Evolutionary conservation across 768 basidiomycete genomes (phyloP), one percentile per base, ranked within the genome.

Genomic region (Tylopilus felleus): DNA sequence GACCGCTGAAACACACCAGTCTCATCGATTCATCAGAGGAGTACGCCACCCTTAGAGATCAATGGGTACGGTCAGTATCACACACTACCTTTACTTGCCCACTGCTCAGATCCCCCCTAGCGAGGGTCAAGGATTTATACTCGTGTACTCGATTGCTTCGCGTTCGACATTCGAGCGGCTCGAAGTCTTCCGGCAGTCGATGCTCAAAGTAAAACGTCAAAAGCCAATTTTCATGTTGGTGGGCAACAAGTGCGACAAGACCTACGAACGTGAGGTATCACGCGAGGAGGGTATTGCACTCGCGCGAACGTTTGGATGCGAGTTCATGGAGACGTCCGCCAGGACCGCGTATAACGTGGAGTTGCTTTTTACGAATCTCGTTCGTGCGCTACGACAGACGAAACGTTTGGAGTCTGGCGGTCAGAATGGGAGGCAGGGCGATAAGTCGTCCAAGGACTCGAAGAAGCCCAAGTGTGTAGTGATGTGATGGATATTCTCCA

Each of bases 111-210:
- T n/a, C n/a, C 42, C 45, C 47, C 27, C n/a, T 66, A 96, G 94
- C 27, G 94, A 98, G 73, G 95, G 95, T 58, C 93, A 96, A 76
- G 94, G 93, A n/a, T 96, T 98, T 71, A 88, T 98, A 61, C 82
- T 98, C 44, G 94, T 97, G 54, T 98, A 97, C 74, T 96, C 93
- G 40, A 95, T 98, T 70, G 90, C 92, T 52, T 94, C 93, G n/a
- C 83, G 92, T 68, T 83, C 86, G 56, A 93, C 91, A 19, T 98
- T 94, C 60, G 88, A 94, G 63, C 86, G 92, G 5, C 83, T 95
- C 55, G 89, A 93, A 65, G 84, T 88, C 62, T 93, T 94, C 74
- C 84, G 91, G 52, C 88, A 93, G 70, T 89, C 91, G 19, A 92
- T 96, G 82, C 74, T 85, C 65, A 86, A 89, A 58, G 92, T 94